Conservation (phyloP, 176 grass and related monocot genomes). For the Coix lacrymajobi region DNA sequence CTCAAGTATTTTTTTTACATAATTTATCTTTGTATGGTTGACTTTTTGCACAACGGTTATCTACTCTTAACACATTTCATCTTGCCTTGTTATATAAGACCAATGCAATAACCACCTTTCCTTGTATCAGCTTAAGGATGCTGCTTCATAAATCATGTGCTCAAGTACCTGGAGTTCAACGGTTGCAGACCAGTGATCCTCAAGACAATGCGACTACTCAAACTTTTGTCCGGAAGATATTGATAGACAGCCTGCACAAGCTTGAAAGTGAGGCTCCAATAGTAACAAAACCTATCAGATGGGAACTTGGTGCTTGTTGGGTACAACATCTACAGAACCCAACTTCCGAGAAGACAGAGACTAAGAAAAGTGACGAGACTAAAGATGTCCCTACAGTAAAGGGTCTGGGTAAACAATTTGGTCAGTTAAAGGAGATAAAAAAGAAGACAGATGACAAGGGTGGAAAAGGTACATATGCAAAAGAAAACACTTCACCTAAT, state of each 20-base stretch:
- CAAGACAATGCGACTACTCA: slow-evolving; percentile 40
- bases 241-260: slow-evolving; percentile 70
- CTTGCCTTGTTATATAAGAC: slow-evolving; percentile 4
- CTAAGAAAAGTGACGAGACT: slow-evolving; percentile 62
- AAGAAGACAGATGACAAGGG: slow-evolving; percentile 84
- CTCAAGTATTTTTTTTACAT: slow-evolving; percentile 3
- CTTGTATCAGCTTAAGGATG: slow-evolving; percentile 77
- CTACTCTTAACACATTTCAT: background rate
- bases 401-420: slow-evolving; percentile 94
- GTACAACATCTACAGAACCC: slow-evolving; percentile 93
- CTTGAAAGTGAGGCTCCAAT: slow-evolving; percentile 62
- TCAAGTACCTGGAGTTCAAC: slow-evolving; percentile 46
- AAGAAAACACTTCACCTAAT: slow-evolving; percentile 36
- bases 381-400: slow-evolving; percentile 84
- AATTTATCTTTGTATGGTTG: background rate
- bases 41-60: background rate
- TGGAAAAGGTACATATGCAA: slow-evolving; percentile 37
- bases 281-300: slow-evolving; percentile 70
- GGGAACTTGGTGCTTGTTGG: slow-evolving; percentile 99
- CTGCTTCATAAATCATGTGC: slow-evolving; percentile 67
- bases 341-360: slow-evolving; percentile 63
- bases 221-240: slow-evolving; percentile 57
- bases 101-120: slow-evolving; percentile 15
- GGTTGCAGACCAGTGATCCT: slow-evolving; percentile 35
- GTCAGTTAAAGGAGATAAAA: slow-evolving; percentile 89